A percentile compares a stretch with the other conserved stretches of the same genome.
Conservation (phyloP, 306 rosid species). For the Cyamopsis tetragonoloba region DNA sequence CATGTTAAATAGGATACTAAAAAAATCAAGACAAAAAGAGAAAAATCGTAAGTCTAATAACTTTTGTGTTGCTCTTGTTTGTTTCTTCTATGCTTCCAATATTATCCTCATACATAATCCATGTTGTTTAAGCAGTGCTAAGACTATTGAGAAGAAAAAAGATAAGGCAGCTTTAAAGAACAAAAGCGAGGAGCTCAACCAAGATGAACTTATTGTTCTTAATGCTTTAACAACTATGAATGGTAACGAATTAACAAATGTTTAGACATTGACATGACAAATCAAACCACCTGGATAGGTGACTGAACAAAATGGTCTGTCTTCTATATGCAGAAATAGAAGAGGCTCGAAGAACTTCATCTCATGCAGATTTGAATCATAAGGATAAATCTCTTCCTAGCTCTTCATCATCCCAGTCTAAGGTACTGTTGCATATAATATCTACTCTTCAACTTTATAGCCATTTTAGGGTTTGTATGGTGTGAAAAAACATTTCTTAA, state of each 20-base stretch:
- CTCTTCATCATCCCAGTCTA: too few relatives aligned
- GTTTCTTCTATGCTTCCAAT: background rate
- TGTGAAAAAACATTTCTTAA: too few relatives aligned
- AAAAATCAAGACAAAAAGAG: background rate
- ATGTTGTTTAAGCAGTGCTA: background rate
- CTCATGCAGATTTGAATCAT: background rate
- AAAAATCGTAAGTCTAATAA: slow-evolving; percentile 12
- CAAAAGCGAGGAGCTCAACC: background rate
- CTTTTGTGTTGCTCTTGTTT: background rate
- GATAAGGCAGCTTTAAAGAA: background rate
- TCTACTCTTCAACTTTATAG: too few relatives aligned
- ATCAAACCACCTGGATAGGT: too few relatives aligned
- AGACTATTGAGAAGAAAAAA: background rate
- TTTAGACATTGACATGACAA: background rate
- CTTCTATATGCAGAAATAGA: background rate
- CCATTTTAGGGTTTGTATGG: too few relatives aligned
- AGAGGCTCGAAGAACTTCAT: too few relatives aligned
- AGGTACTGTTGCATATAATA: too few relatives aligned
- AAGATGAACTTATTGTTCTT: background rate
- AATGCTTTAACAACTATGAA: background rate
- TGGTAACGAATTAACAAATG: background rate
- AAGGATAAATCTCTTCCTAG: background rate
- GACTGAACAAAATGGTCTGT: too few relatives aligned
- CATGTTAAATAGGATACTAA: background rate
- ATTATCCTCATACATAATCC: background rate